Percentiles rank a stretch among this genome's conserved stretches.
Evolutionary conservation across 257 asterid genomes (phyloP).

Genomic region (Verbascum thapsus): DNA sequence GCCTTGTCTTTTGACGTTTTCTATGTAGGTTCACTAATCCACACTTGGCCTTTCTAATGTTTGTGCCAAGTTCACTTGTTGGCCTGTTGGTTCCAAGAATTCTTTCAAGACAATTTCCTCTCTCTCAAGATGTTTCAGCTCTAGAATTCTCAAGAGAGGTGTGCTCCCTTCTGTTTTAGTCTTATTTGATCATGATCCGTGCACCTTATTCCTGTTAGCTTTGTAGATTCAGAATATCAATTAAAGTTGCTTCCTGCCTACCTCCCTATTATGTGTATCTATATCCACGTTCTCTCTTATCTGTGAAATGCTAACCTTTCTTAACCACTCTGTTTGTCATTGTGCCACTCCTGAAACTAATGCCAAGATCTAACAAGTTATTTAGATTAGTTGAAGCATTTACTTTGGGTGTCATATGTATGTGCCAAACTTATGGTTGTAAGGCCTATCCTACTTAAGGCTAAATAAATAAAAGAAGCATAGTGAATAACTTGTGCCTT

Average conservation of each 20-base stretch:
- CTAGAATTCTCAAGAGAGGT: constrained; percentile 66
- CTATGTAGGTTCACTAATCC: constrained; percentile 79
- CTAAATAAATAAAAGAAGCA: constrained; percentile 4
- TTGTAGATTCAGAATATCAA: constrained; percentile 7
- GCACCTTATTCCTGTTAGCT: not conserved
- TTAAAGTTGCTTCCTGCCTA: constrained; percentile 30
- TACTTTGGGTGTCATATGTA: constrained; percentile 5
- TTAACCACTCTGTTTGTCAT: not conserved
- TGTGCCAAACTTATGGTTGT: not conserved
- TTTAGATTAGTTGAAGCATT: constrained; percentile 21
- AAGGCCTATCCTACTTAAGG: not conserved
- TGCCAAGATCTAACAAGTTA: constrained; percentile 24
- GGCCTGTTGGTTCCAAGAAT: constrained; percentile 82
- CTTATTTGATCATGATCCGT: constrained; percentile 15
- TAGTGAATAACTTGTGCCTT: constrained; percentile 20
- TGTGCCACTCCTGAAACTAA: constrained; percentile 25
- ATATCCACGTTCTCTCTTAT: not conserved
- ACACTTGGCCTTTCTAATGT: constrained; percentile 80
- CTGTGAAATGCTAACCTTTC: not conserved
- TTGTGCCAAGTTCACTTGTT: constrained; percentile 81
- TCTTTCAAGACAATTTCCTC: constrained; percentile 66
- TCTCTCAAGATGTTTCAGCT: constrained; percentile 58
- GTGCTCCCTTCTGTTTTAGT: constrained; percentile 29
- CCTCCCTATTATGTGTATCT: constrained; percentile 5
- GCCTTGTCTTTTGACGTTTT: constrained; percentile 24